These are phyloP conservation scores for Eucalyptus curtisii DNA, from an alignment of 345 rosid genomes.

Conservation along the genomic window DNA sequence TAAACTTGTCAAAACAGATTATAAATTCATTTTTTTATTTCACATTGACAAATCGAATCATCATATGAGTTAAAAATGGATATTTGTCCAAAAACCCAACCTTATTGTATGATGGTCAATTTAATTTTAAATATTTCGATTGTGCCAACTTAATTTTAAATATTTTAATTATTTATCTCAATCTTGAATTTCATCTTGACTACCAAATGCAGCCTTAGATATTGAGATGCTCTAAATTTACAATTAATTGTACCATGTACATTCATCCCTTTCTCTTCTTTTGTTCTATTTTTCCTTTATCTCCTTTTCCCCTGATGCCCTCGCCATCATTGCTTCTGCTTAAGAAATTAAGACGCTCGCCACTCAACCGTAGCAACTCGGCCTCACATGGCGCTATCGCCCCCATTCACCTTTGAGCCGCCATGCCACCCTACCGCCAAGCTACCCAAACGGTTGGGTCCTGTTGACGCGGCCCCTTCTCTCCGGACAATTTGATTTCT, in stretches of 20 bases:
- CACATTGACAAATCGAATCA: background rate
- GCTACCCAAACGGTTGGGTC: background rate
- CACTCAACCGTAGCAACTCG: background rate
- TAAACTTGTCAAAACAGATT: background rate
- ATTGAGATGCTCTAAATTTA: background rate
- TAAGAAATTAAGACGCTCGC: background rate
- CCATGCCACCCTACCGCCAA: background rate
- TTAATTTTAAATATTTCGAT: too few species aligned
- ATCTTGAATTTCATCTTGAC: too few species aligned
- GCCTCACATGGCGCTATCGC: background rate
- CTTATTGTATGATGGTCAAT: fast-evolving
- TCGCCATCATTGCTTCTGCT: background rate
- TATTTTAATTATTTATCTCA: too few species aligned
- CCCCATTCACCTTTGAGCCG: background rate
- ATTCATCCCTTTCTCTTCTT: background rate
- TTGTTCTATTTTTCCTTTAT: background rate
- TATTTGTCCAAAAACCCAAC: fast-evolving
- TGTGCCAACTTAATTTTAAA: fast-evolving
- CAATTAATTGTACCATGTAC: background rate
- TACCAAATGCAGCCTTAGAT: background rate
- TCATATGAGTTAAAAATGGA: background rate
- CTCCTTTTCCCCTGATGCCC: background rate
- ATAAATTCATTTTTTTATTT: too few species aligned
- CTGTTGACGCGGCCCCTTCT: background rate
- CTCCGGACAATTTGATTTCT: background rate